These are phyloP conservation scores for Senecio squalidus DNA, from an alignment of 140 eudicot genomes.

Conservation along the genomic window DNA sequence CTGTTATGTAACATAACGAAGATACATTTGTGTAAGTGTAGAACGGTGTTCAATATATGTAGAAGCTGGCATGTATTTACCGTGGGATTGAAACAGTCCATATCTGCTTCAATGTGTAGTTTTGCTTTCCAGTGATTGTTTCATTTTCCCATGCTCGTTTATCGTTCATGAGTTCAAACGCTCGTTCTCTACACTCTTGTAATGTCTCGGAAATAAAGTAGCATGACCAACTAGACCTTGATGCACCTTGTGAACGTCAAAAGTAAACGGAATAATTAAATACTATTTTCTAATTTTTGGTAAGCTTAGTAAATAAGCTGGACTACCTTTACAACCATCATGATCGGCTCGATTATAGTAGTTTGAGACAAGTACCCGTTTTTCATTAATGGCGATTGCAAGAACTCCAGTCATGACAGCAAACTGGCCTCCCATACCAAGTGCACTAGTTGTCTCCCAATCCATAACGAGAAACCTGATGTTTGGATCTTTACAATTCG, in stretches of 20 bases:
- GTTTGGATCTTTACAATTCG: constrained; percentile 60
- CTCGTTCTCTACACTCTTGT: constrained; percentile 73
- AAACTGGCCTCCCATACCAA: constrained; percentile 95
- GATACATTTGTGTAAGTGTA: too few relatives aligned
- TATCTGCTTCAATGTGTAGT: constrained; percentile 77
- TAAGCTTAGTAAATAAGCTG: too few relatives aligned
- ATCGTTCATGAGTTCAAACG: constrained; percentile 63
- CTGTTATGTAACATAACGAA: constrained; percentile 35
- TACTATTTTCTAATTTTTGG: too few relatives aligned
- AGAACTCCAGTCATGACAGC: constrained; percentile 98
- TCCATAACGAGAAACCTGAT: constrained; percentile 80
- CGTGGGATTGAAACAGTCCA: constrained; percentile 83
- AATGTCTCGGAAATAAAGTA: constrained; percentile 92
- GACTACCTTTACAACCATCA: constrained; percentile 94
- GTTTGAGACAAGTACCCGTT: constrained; percentile 77
- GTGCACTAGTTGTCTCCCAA: constrained; percentile 94
- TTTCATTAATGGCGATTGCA: constrained; percentile 78
- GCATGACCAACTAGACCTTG: constrained; percentile 97
- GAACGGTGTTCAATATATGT: too few relatives aligned
- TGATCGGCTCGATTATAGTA: constrained; percentile 96
- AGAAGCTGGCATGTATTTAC: constrained; percentile 40
- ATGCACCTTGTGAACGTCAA: constrained; percentile 57
- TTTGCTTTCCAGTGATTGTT: constrained; percentile 54
- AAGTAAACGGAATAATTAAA: background rate
- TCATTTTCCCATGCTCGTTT: constrained; percentile 78